phyloP scores from a whole-genome alignment of 805 yeast species.

The Kazachstania viticola region DNA sequence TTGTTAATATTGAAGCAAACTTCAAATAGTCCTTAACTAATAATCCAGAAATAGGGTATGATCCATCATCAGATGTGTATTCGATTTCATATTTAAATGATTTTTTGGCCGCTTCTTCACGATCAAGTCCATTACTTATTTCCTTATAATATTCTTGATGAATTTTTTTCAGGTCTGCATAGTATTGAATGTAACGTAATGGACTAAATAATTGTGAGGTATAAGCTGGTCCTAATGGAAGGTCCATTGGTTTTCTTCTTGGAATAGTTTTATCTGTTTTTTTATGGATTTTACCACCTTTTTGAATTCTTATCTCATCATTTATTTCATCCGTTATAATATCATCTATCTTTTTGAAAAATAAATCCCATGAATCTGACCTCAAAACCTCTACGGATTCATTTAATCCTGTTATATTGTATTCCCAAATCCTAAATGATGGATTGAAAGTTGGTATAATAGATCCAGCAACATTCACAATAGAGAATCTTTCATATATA shows the following conservation, averaged over 20 bases:
- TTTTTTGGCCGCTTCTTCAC: conserved; percentile 38
- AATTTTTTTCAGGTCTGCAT: conserved; percentile 45
- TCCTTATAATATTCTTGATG: conserved; percentile 35
- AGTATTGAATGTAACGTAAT: conserved; percentile 60
- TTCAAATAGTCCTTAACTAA: conserved; percentile 53
- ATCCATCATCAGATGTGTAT: conserved; percentile 53
- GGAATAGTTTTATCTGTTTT: conserved; percentile 49
- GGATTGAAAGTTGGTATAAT: conserved; percentile 81
- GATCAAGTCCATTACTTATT: conserved; percentile 43
- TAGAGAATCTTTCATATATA: conserved; percentile 47
- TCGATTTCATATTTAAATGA: conserved; percentile 51
- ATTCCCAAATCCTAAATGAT: conserved; percentile 77
- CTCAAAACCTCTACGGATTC: conserved; percentile 2
- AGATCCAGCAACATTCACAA: conserved; percentile 61
- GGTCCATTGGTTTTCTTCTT: conserved; percentile 42
- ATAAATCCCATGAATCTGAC: conserved; percentile 44
- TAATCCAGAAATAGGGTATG: conserved; percentile 42
- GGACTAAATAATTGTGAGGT: conserved; percentile 64
- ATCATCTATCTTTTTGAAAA: conserved; percentile 34
- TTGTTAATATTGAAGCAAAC: conserved; percentile 42
- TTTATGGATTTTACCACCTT: conserved; percentile 16
- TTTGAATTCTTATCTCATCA: conserved; percentile 4
- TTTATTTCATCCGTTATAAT: conserved; percentile 2
- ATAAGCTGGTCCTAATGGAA: conserved; percentile 67
- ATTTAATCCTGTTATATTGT: conserved; percentile 49